Percentiles rank a stretch among this genome's conserved stretches.
These are phyloP conservation scores for Staphylotrichum longicolle DNA, from an alignment of 495 filamentous ascomycete species.

Conservation along the genomic window DNA sequence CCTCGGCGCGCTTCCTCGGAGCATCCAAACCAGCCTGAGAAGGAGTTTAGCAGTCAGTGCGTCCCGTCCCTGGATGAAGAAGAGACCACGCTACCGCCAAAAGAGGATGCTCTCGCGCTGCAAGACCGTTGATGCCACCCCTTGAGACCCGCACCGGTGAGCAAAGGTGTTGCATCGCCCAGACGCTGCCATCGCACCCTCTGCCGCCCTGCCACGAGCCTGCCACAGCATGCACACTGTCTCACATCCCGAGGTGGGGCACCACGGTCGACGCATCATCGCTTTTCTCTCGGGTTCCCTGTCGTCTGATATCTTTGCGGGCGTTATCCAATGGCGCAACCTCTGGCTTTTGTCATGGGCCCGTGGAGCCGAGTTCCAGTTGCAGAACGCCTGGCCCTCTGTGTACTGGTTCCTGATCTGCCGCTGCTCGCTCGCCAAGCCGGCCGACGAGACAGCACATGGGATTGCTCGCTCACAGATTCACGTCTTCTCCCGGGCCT, in stretches of 20 bases:
- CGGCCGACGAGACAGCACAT: background rate
- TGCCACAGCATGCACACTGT: background rate
- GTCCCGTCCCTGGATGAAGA: background rate
- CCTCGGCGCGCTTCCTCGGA: background rate
- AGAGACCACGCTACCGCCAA: conserved; percentile 6
- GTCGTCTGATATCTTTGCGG: conserved; percentile 4
- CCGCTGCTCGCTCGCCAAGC: conserved; percentile 2
- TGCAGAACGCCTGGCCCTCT: background rate
- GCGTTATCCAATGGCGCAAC: background rate
- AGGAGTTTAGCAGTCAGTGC: background rate
- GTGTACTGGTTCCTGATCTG: background rate
- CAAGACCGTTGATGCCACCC: conserved; percentile 20
- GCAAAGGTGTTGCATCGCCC: conserved; percentile 12
- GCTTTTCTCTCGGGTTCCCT: background rate
- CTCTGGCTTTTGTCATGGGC: background rate
- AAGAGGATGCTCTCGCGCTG: conserved; percentile 6
- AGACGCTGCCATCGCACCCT: conserved; percentile 1
- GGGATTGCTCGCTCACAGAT: too few relatives aligned
- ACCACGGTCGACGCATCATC: background rate
- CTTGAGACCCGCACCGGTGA: conserved; percentile 20
- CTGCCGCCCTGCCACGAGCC: background rate
- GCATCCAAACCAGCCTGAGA: background rate
- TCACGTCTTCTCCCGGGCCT: background rate
- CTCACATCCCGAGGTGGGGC: conserved; percentile 1
- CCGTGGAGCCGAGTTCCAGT: background rate